Evolutionary conservation across 805 yeast genomes (phyloP), one percentile per base, ranked within the genome.

Genomic region (Dipodascopsis uninucleata): DNA sequence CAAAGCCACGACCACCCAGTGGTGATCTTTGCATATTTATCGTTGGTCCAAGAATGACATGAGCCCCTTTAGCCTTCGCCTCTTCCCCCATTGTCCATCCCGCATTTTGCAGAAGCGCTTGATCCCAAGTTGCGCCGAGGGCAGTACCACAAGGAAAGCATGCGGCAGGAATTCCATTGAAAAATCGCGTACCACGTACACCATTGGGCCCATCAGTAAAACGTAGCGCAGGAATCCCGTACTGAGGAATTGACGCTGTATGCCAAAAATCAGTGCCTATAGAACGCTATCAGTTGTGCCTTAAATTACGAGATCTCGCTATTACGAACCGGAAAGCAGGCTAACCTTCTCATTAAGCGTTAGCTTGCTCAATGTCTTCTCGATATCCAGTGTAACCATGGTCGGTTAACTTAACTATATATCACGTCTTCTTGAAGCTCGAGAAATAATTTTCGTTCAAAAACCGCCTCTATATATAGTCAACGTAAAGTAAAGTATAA

Each of bases 201-300:
- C 84, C 84, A 56, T 79, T 79, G 37, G 84, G 84, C 16, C 84
- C 84, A 58, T 79, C 84, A 16, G 72, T 61, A 25, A 73, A 57
- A 57, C 81, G 66, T 4, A 77, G 48, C 0, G 72, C 61, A 2
- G 79, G 80, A 31, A 77, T 58, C 17, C 65, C 67, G 24, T 73
- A 53, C 36, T 68, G 57, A 38, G 61, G 64, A 18, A 75, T 64
- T 1, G 70, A 56, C 41, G 44, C 55, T 2, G 79, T 75, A 61
- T 74, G 78, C 79, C 79, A 76, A 59, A 68, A 67, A 56, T 75
- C 79, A 33, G 25, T 33, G 23, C 47, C n/a, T n/a, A n/a, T n/a
- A n/a, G n/a, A n/a, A n/a, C n/a, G n/a, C n/a, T n/a, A n/a, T n/a
- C n/a, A n/a, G n/a, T n/a, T n/a, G n/a, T n/a, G n/a, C n/a, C n/a